A percentile compares a stretch with the other conserved stretches of the same genome.
These are phyloP conservation scores for Gymnopus androsaceus DNA, from an alignment of 1,284 basidiomycete genomes.

Conservation along the genomic window DNA sequence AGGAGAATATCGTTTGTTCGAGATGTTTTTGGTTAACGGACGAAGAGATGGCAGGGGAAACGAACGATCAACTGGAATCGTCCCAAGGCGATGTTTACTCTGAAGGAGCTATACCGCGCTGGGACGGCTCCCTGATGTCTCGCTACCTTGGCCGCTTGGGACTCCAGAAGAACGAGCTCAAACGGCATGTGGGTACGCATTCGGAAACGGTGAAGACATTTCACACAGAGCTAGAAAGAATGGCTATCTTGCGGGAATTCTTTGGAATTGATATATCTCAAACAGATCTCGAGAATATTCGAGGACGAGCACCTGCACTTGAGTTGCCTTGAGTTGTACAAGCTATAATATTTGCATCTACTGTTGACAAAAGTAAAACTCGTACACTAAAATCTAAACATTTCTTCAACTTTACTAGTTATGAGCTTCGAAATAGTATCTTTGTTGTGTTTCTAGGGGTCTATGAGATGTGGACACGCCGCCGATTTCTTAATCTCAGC, in stretches of 20 bases:
- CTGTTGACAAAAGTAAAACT: too few species aligned
- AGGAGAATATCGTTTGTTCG: constrained; percentile 32
- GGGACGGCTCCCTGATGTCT: neutral
- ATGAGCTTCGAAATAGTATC: too few species aligned
- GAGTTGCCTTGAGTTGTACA: constrained; percentile 5
- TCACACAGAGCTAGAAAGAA: constrained; percentile 33
- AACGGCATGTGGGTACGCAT: constrained; percentile 26
- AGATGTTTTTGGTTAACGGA: constrained; percentile 32
- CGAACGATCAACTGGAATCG: neutral
- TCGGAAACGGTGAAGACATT: constrained; percentile 29
- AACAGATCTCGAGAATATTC: constrained; percentile 27
- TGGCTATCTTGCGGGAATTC: constrained; percentile 32
- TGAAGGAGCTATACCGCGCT: neutral
- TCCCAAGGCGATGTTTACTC: neutral
- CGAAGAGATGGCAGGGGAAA: constrained; percentile 19
- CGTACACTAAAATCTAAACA: too few species aligned
- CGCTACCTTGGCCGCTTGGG: constrained; percentile 29
- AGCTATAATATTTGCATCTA: too few species aligned
- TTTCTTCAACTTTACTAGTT: too few species aligned
- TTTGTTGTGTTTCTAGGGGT: too few species aligned
- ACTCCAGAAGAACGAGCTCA: constrained; percentile 31
- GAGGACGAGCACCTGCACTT: constrained; percentile 19
- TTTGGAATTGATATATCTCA: constrained; percentile 31
- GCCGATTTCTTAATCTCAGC: too few species aligned
- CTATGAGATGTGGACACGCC: too few species aligned